Base-by-base conservation (phyloP, 176 grass and related monocot genomes). In the Ampelocalamus luodianensis region DNA sequence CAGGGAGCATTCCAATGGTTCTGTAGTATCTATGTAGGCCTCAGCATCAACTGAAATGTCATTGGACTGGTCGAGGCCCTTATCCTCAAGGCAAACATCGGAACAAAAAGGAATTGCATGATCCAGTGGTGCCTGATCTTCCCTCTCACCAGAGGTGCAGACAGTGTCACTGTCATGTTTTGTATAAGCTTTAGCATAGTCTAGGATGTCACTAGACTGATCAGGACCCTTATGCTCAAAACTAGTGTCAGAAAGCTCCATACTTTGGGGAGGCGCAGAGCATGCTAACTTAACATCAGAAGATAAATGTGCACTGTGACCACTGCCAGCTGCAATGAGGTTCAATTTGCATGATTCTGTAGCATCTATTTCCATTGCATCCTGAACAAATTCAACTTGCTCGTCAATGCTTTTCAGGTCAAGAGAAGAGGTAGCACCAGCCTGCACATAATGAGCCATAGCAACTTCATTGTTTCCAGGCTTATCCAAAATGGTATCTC, bases 301-400 rank as follows among this genome's bases (percentile, higher is more conserved):
- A 61, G 65, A 65, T 72, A 87, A 65, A 85, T 65, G 77, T 76
- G 14, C 29, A 66, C 39, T 45, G 23, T 42, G 71, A 76, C 5
- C 39, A 66, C 48, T 63, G 18, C 32, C 64, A 60, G 46, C 71
- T 46, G 18, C 32, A 70, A 45, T 8, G 62, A 81, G 42, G 17
- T 68, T 85, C 38, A 23, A 4, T 29, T 53, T 49, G 13, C 22
- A 37, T 62, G 58, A 88, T 40, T 88, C 55, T 70, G 53, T 70
- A 71, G 20, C 17, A 85, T 88, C 90, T 59, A 78, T 36, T 77
- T 85, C 71, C 82, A 91, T 77, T 72, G 56, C 65, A 42, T 91
- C 65, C 11, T 76, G 64, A 80, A 73, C 22, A 85, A 63, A 71
- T 45, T 65, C 65, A 36, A 26, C 65, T 72, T 71, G 14, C 10